Evolutionary conservation across 495 filamentous ascomycete genomes (phyloP), one percentile per base, ranked within the genome.

Genomic region (Elasticomyces elasticus): DNA sequence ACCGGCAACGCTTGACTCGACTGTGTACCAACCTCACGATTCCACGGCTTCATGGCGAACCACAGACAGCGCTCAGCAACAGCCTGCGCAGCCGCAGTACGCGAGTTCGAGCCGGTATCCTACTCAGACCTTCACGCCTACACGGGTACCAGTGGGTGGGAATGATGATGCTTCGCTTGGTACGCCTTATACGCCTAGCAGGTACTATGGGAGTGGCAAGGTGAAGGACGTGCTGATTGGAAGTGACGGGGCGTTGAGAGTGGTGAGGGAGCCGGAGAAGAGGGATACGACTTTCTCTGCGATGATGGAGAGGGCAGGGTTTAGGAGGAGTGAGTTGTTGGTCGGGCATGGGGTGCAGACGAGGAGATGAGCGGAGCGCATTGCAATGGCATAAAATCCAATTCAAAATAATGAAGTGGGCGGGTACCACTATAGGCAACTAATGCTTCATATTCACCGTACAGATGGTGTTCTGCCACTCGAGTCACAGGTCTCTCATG

Each of bases 241-340:
- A 30, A 22, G 24, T 27, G 25, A 40, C 49, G 50, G 50, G 20
- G 40, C 37, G 17, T 20, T 55, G 37, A 43, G 52, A 12, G 31
- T 55, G 13, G 27, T 12, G 17, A 33, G 57, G 27, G 49, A 49
- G 37, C 23, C 31, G 30, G 52, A 68, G 33, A 67, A 52, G 41
- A 35, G 59, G 15, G 54, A 76, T 55, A 86, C 81, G 17, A 84
- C 79, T 1, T 86, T 87, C 59, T 76, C 74, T 24, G 76, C 80
- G 56, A 73, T 87, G 70, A 79, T 88, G 71, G 74, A 80, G 58
- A 66, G 70, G 19, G 81, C 76, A 1, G 76, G 74, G 11, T 74
- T 79, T 43, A 70, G 66, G 59, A 66, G 66, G 43, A 62, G 58
- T 24, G 58, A 61, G 30, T 48, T 56, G 58, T 2, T 45, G 7